A percentile compares a stretch with the other conserved stretches of the same genome.
phyloP scores from a whole-genome alignment of 495 filamentous ascomycete species.

The Talaromyces thailandensis region DNA sequence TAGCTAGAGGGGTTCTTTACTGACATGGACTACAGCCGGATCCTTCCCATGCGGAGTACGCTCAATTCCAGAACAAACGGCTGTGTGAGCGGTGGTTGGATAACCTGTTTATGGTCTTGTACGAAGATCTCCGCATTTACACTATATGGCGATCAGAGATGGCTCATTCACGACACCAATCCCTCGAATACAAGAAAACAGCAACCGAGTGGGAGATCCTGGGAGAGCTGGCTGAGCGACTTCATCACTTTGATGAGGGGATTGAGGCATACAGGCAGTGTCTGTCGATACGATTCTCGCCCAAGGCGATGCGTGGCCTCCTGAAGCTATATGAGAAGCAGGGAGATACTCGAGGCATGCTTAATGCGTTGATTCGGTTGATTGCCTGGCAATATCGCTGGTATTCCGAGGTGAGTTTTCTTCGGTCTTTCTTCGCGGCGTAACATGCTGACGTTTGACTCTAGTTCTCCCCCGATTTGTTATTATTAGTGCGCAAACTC shows the following conservation, averaged over 20 bases:
- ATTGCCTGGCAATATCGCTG: constrained; percentile 98
- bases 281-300: constrained; percentile 72
- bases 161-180: constrained; percentile 82
- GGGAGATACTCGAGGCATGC: constrained; percentile 63
- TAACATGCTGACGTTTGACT: constrained; percentile 9
- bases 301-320: constrained; percentile 80
- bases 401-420: constrained; percentile 74
- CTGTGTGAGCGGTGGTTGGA: constrained; percentile 97
- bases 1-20: constrained; percentile 7
- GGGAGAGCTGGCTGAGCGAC: constrained; percentile 80
- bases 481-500: constrained; percentile 77
- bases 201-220: constrained; percentile 98
- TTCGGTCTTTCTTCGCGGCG: not conserved
- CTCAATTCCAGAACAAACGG: constrained; percentile 85
- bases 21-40: constrained; percentile 24
- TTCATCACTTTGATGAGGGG: constrained; percentile 83
- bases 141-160: constrained; percentile 99
- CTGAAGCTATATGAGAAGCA: constrained; percentile 66
- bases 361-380: constrained; percentile 73
- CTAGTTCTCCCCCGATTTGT: constrained; percentile 88
- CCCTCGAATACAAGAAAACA: constrained; percentile 88
- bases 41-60: constrained; percentile 42
- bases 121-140: constrained; percentile 95
- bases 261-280: constrained; percentile 88
- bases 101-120: constrained; percentile 98